Evolutionary conservation across 2,329 filamentous ascomycete species (phyloP).

Genomic region (Whalleya microplaca): DNA sequence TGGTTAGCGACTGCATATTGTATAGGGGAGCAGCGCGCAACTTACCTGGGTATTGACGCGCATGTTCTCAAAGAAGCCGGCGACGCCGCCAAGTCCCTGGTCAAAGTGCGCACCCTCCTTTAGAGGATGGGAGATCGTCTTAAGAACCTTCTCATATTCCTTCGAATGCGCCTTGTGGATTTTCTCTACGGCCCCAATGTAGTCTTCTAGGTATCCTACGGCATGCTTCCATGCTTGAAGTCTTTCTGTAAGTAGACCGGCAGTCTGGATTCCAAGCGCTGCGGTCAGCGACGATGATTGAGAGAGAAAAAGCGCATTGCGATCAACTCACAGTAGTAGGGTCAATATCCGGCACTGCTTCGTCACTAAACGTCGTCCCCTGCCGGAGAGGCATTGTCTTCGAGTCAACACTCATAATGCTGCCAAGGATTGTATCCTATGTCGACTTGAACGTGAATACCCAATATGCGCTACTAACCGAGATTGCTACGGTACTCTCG

Average conservation of each 20-base stretch:
- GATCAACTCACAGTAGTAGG: conserved; percentile 56
- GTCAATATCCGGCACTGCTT: conserved; percentile 61
- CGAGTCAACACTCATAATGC: conserved; percentile 38
- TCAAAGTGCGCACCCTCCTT: conserved; percentile 94
- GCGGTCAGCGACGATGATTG: conserved; percentile 12
- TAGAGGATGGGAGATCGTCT: conserved; percentile 86
- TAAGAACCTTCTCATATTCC: conserved; percentile 93
- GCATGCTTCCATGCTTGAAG: conserved; percentile 96
- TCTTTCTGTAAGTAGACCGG: conserved; percentile 82
- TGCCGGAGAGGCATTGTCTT: conserved; percentile 50
- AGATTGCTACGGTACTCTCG: background rate
- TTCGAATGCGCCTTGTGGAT: conserved; percentile 83
- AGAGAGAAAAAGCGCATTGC: background rate
- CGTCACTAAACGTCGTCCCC: conserved; percentile 55
- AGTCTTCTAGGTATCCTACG: conserved; percentile 88
- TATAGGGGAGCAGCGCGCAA: background rate
- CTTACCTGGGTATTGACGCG: conserved; percentile 79
- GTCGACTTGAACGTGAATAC: background rate
- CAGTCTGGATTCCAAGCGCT: conserved; percentile 55
- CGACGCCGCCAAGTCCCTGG: conserved; percentile 82
- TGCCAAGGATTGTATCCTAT: background rate
- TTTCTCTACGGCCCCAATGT: conserved; percentile 83
- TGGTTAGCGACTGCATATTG: conserved; percentile 10
- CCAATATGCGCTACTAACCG: background rate
- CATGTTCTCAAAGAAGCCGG: conserved; percentile 92